A percentile compares a stretch with the other conserved stretches of the same genome.
phyloP scores from a whole-genome alignment of 352 stramenopile genomes.

The Phytophthora pistaciae region DNA sequence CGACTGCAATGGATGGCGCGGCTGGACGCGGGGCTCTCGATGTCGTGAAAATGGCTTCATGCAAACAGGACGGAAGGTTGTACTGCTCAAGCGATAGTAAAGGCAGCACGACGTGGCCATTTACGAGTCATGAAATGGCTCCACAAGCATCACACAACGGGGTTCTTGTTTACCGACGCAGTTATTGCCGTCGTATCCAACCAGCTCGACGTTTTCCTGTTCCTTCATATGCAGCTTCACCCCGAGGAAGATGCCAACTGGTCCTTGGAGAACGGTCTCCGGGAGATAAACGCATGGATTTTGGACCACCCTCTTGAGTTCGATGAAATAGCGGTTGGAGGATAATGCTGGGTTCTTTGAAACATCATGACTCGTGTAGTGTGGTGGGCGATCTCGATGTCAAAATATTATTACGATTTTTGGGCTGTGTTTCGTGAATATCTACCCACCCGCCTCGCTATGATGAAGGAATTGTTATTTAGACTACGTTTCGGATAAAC shows the following conservation, averaged over 20 bases:
- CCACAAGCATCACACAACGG: not conserved
- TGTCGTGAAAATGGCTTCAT: constrained; percentile 13
- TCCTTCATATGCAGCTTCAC: constrained; percentile 1
- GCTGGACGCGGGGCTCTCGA: not conserved
- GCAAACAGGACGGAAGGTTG: constrained; percentile 1
- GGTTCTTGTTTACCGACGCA: not conserved
- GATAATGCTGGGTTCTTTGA: not conserved
- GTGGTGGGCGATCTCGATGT: too few relatives aligned
- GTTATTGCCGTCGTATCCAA: not conserved
- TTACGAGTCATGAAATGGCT: constrained; percentile 7
- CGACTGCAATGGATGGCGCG: constrained; percentile 5
- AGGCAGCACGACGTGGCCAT: not conserved
- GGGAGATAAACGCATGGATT: constrained; percentile 4
- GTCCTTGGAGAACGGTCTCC: not conserved
- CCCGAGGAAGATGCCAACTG: not conserved
- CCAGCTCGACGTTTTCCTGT: constrained; percentile 6
- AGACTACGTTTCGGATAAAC: too few relatives aligned
- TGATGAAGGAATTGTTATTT: too few relatives aligned
- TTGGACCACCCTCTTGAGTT: not conserved
- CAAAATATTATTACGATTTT: too few relatives aligned
- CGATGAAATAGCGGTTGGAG: not conserved
- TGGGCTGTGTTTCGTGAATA: too few relatives aligned
- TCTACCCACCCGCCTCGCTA: too few relatives aligned
- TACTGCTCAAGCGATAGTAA: not conserved
- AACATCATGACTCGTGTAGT: too few relatives aligned